Percentiles rank a stretch among this genome's conserved stretches.
Conservation (phyloP, 768 basidiomycete genomes). For the Tremella fuciformis region DNA sequence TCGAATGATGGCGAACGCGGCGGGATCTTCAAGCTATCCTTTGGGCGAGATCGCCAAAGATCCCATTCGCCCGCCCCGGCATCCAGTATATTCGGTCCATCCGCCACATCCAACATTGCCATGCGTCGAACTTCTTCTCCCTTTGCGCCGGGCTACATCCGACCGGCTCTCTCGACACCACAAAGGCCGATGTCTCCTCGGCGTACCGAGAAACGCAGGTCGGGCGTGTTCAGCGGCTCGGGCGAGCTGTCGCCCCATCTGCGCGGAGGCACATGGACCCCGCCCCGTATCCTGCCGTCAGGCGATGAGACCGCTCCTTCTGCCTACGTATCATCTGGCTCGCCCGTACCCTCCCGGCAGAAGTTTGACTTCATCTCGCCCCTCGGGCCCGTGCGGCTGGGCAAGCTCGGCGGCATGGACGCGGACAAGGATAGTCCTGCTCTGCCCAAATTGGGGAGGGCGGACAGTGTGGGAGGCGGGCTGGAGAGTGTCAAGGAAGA, state of each 20-base stretch:
- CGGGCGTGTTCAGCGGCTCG: conserved; percentile 23
- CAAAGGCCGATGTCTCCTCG: conserved; percentile 36
- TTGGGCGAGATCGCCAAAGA: neutral
- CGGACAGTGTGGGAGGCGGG: conserved; percentile 5
- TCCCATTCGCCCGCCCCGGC: conserved; percentile 5
- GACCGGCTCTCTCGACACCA: conserved; percentile 35
- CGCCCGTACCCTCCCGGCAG: conserved; percentile 25
- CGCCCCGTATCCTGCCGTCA: conserved; percentile 38
- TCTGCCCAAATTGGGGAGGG: neutral
- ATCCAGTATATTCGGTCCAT: conserved; percentile 19
- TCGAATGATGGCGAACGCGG: conserved; percentile 1
- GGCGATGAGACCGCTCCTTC: conserved; percentile 41
- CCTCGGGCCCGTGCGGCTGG: conserved; percentile 34
- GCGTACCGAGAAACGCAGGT: conserved; percentile 29
- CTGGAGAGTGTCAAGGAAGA: conserved; percentile 36
- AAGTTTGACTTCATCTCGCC: conserved; percentile 48
- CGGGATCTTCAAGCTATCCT: conserved; percentile 12
- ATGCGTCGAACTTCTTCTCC: conserved; percentile 20
- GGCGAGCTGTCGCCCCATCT: conserved; percentile 37
- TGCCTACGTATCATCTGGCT: conserved; percentile 1
- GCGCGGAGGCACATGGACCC: conserved; percentile 36
- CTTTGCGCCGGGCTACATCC: conserved; percentile 31
- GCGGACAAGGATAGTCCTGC: conserved; percentile 4
- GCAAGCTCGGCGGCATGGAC: conserved; percentile 14
- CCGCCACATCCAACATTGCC: conserved; percentile 6